Base-by-base conservation (phyloP, 2,329 filamentous ascomycete species). In the Pyrenophora teres region DNA sequence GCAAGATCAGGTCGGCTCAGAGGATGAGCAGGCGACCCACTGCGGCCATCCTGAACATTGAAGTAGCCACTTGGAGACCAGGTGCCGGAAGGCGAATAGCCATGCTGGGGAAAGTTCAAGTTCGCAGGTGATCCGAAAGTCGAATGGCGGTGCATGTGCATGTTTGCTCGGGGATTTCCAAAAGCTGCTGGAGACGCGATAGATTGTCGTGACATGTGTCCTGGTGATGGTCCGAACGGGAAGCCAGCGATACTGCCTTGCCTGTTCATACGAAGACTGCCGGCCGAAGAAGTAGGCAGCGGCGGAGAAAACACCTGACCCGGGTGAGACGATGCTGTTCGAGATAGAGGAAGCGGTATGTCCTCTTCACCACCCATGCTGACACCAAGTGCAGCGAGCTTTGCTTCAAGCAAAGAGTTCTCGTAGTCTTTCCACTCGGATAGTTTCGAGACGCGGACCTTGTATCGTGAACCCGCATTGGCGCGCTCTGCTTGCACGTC, bases 381-480 rank as follows among this genome's bases (percentile, higher is more conserved):
- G 10, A 97, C 94, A 59, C 94, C 94, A 48, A 99, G 81, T 43
- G 93, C 92, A 55, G 92, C 87, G 45, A 99, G 80, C 76, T 97
- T 99, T 54, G 93, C 91, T 76, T 99, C 94, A 62, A 90, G 86
- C 31, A 97, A 78, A 60, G 88, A 87, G 47, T 88, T 83, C 52
- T 92, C 88, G 72, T 97, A 96, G 21, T 85, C 80, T 66, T 90
- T 88, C 87, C 87, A 90, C 64, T 84, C 81, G 35, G 87, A 85
- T 56, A 88, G 76, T 65, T 90, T 87, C 2, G 90, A 88, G 53
- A 94, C 80, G 19, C 81, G 81, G 31, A 94, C 87, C 46, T 78
- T 80, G 67, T 80, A 87, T 21, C 46, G 56, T 10, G 56, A 57
- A n/a, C 72, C 72, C 4, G 76, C 74, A 39, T 80, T 70, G 13